Evolutionary conservation across 139 green algal species (phyloP).

Genomic region (Pseudopediastrum boryanum): DNA sequence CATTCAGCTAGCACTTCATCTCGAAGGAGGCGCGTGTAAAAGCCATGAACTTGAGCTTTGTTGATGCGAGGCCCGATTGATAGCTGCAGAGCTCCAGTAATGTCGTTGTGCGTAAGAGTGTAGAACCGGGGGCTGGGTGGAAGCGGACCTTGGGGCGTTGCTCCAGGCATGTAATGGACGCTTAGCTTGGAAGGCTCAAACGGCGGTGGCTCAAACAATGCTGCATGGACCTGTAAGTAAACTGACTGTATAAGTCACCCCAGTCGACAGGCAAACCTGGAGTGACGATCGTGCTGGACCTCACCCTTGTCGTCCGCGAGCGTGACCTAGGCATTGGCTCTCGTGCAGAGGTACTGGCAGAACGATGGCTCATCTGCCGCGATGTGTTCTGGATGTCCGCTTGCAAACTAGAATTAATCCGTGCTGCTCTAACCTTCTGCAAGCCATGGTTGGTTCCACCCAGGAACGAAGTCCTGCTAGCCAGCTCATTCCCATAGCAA

Average conservation of each 20-base stretch:
- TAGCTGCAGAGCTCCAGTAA: slow-evolving; percentile 81
- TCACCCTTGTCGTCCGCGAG: not conserved
- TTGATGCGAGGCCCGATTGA: slow-evolving; percentile 85
- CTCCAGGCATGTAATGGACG: slow-evolving; percentile 49
- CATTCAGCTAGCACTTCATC: slow-evolving; percentile 92
- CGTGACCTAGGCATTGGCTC: no score
- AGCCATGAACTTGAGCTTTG: slow-evolving; percentile 75
- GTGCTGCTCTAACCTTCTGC: no score
- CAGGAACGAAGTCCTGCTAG: no score
- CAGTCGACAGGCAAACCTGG: not conserved
- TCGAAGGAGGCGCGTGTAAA: slow-evolving; percentile 75
- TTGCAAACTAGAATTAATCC: no score
- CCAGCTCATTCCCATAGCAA: no score
- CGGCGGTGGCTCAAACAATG: slow-evolving; percentile 69
- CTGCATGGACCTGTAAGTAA: slow-evolving; percentile 22
- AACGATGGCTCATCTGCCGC: not conserved
- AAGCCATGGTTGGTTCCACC: no score
- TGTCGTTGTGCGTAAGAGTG: slow-evolving; percentile 93
- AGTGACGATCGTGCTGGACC: not conserved
- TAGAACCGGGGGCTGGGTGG: slow-evolving; percentile 51
- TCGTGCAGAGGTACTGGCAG: not conserved
- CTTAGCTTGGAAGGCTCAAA: slow-evolving; percentile 75
- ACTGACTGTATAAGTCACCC: not conserved
- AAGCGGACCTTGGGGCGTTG: not conserved
- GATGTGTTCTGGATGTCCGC: not conserved